Percentiles rank a stretch among this genome's conserved stretches.
phyloP scores from a whole-genome alignment of 2,329 filamentous ascomycete genomes.

The Parasarocladium wereldwijsianum region DNA sequence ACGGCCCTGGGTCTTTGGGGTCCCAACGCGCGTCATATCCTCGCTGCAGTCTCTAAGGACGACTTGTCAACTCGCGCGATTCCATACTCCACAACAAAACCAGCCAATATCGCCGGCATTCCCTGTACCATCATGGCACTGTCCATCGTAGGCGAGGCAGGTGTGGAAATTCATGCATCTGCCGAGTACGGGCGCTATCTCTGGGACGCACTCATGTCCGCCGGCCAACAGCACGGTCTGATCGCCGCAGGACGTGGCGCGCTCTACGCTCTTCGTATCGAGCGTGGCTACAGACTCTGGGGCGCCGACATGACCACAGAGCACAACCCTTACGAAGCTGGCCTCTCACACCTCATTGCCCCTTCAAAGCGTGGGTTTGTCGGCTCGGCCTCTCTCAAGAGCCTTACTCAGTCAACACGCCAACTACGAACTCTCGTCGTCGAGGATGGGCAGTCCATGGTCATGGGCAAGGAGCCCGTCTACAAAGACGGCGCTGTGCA shows the following conservation, averaged over 20 bases:
- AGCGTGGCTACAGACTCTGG: constrained; percentile 43
- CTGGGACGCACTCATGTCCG: constrained; percentile 42
- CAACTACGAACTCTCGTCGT: constrained; percentile 35
- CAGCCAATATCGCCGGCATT: constrained; percentile 33
- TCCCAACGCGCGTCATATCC: constrained; percentile 36
- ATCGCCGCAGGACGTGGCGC: constrained; percentile 43
- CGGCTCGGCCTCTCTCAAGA: constrained; percentile 32
- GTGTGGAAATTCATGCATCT: constrained; percentile 48
- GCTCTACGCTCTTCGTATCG: constrained; percentile 42
- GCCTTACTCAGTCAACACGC: constrained; percentile 20
- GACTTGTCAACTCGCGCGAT: constrained; percentile 31
- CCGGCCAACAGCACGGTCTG: constrained; percentile 38
- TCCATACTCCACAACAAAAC: constrained; percentile 34
- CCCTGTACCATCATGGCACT: constrained; percentile 40
- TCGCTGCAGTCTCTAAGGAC: constrained; percentile 26
- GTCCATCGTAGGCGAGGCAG: constrained; percentile 45
- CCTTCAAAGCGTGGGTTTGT: constrained; percentile 35
- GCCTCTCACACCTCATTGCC: constrained; percentile 34
- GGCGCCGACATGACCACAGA: constrained; percentile 46
- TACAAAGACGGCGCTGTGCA: constrained; percentile 28
- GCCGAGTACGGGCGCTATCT: constrained; percentile 42
- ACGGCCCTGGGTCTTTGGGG: constrained; percentile 51
- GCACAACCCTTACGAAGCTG: constrained; percentile 45
- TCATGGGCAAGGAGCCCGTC: constrained; percentile 49
- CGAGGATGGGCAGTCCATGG: constrained; percentile 39